A percentile compares a stretch with the other conserved stretches of the same genome.
Conservation (phyloP, 2,329 filamentous ascomycete genomes). For the Botrytis porri region DNA sequence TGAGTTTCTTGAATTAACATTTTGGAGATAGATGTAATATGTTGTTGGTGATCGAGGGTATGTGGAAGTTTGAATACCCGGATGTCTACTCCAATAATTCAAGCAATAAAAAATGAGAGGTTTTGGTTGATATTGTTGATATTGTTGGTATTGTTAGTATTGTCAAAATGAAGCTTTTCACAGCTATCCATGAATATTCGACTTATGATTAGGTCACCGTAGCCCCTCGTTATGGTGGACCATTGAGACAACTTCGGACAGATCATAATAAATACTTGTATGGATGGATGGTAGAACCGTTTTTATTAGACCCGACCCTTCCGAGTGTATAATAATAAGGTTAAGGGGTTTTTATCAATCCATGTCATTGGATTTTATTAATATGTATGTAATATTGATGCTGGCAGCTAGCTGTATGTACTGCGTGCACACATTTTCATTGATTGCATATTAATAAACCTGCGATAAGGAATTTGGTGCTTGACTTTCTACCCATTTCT, state of each 20-base stretch:
- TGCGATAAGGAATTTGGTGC: constrained; percentile 6
- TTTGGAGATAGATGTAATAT: constrained; percentile 27
- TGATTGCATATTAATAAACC: not conserved
- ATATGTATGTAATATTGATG: not conserved
- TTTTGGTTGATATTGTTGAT: not conserved
- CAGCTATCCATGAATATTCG: not conserved
- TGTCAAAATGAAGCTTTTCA: not conserved
- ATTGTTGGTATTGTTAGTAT: too few species aligned
- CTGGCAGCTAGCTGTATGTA: too few species aligned
- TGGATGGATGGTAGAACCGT: not conserved
- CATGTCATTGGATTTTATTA: not conserved
- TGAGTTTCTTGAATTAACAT: constrained; percentile 61
- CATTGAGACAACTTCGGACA: too few species aligned
- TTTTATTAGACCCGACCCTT: not conserved
- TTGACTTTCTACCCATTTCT: not conserved
- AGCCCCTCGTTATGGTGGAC: too few species aligned
- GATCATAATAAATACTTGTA: too few species aligned
- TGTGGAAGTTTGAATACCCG: not conserved
- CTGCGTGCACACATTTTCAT: not conserved
- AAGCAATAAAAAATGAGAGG: not conserved
- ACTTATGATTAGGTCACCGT: not conserved
- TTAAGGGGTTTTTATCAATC: not conserved
- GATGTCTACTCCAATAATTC: not conserved
- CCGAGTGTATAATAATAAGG: not conserved
- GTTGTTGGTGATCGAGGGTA: not conserved